Percentiles rank a stretch among this genome's conserved stretches.
Evolutionary conservation across 768 basidiomycete genomes (phyloP).

Genomic region (Agaricus sinodeliciosus): DNA sequence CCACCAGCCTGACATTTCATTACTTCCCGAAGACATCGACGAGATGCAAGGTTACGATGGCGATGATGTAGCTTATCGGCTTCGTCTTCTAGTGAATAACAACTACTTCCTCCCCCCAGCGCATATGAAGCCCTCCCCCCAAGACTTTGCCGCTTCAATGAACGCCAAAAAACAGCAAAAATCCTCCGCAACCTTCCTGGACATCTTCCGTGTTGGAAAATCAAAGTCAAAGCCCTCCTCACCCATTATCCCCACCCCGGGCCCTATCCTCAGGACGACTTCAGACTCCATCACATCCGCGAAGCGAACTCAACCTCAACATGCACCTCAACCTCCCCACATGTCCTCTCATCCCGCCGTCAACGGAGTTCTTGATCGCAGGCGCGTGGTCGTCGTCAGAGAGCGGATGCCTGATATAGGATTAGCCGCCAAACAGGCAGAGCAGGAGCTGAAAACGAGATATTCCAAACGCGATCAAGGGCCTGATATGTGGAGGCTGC

Average conservation of each 20-base stretch:
- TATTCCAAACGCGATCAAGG: constrained; percentile 40
- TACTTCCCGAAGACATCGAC: constrained; percentile 41
- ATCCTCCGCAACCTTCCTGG: constrained; percentile 52
- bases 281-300: constrained; percentile 51
- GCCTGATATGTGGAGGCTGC: constrained; percentile 29
- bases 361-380: constrained; percentile 18
- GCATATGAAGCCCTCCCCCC: constrained; percentile 71
- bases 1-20: constrained; percentile 37
- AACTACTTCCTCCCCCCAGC: constrained; percentile 87
- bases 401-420: constrained; percentile 72
- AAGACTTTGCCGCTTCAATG: constrained; percentile 45
- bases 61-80: constrained; percentile 82
- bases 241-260: constrained; percentile 26
- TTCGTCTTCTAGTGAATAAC: constrained; percentile 79
- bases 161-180: constrained; percentile 38
- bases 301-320: constrained; percentile 22
- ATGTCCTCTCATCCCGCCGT: constrained; percentile 24
- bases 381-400: constrained; percentile 76
- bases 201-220: constrained; percentile 65
- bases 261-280: constrained; percentile 55
- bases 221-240: constrained; percentile 59
- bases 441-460: constrained; percentile 60
- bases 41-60: constrained; percentile 48
- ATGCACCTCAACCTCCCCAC: constrained; percentile 29
- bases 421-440: constrained; percentile 68